Evolutionary conservation across 108 stramenopile genomes (phyloP), one percentile per base, ranked within the genome.

Genomic region (Pseudonitzschia pungens): DNA sequence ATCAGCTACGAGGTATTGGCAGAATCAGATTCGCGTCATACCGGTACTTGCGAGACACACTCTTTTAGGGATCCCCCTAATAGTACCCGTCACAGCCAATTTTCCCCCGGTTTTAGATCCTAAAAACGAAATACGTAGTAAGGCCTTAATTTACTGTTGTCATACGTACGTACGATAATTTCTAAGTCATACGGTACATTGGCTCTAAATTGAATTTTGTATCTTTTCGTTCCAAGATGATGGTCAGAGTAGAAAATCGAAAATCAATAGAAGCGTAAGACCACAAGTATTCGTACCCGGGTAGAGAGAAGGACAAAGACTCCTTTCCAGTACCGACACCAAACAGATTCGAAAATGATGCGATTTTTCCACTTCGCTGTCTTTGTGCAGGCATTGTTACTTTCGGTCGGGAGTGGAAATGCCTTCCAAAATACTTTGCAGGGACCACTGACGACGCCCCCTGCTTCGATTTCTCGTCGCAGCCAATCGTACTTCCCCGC

Each of bases 301-400:
- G 36, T 6, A 36, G 6, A 36, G 36, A 36, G 36, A 6, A 36
- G 36, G 36, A 6, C 36, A 5, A 36, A 36, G 36, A 36, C 36
- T 36, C 6, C 36, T 5, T 36, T 36, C 36, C 36, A 36, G 2
- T 36, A 5, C 36, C 14, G 10, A 48, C 45, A 18, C 5, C 45
- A 48, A 48, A 48, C 10, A 48, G 7, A 11, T 18, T 48, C 3
- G 45, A 48, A 18, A 48, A 48, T 26, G 26, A 55, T 55, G 54
- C 54, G 54, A 55, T 55, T 55, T 55, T 55, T 1, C 54, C 2
- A 55, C 9, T 4, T 55, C 10, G 16, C 20, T 26, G 54, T 55
- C 54, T 10, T 55, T 55, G 54, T 24, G 22, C 54, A 55, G 54
- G 54, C 54, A 24, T 55, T 55, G 24, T 55, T 55, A 3, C 60